Base-by-base conservation (phyloP, 805 yeast species). In the Myxozyma mucilagina region DNA sequence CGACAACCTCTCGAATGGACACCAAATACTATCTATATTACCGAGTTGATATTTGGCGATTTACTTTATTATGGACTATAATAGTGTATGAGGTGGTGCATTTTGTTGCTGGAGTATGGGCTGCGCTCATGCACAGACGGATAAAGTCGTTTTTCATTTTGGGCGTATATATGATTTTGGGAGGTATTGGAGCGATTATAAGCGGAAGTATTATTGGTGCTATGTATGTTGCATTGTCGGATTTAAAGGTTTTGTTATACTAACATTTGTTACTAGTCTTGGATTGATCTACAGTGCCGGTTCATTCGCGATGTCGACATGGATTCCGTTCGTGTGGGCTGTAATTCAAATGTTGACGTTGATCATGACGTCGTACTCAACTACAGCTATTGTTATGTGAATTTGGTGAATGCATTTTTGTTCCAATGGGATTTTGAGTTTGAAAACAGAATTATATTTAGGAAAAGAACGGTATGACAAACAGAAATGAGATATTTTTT, bases 251-350 rank as follows among this genome's bases (percentile, higher is more conserved):
- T 70, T 42, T 24, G 35, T 34, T 13, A 31, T 36, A 8, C 49
- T 58, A 47, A 41, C 5, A 20, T 44, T 24, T 9, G 20, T 36
- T 18, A 32, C n/a, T 53, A 47, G 57, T 51, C 57, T 67, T n/a
- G 50, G 63, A 20, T 48, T 63, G 32, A 57, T 64, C 41, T 68
- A 47, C 24, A 50, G n/a, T 53, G 59, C 62, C 44, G 47, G 96
- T 0, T 79, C 87, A 29, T 84, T 93, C 68, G 82, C 87, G 24
- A 89, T 94, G 96, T 87, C 96, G 11, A 89, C 97, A 0, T 93
- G 99, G 99, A 84, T 93, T 7, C 98, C 99, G 0, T 80, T 93
- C 66, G 82, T 87, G 57, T 89, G 92, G 84, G 96, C 85, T 0
- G 73, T 87, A 1, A 81, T 87, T 4, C 85, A 84, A 67, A 79